These are phyloP conservation scores for Cryphonectria radicalis DNA, from an alignment of 2,329 filamentous ascomycete genomes.

Conservation along the genomic window DNA sequence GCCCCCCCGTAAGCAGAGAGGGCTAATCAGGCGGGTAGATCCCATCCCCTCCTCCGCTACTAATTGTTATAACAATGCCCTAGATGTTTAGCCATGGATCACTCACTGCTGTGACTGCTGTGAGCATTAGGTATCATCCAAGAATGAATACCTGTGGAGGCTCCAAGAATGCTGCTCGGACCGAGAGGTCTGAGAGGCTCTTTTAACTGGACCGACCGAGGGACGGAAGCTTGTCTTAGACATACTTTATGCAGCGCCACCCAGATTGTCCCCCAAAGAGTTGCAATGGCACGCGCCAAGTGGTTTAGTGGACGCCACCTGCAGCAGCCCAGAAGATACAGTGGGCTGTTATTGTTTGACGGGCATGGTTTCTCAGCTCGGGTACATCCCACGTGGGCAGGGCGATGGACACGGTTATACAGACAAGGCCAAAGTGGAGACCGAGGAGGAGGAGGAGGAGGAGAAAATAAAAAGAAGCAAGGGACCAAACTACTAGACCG, in stretches of 20 bases:
- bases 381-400: slow-evolving; percentile 13
- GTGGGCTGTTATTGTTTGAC: background rate
- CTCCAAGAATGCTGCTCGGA: background rate
- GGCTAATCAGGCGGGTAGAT: background rate
- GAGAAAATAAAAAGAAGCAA: background rate
- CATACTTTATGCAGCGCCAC: too few species aligned
- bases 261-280: background rate
- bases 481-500: background rate
- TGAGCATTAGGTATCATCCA: background rate
- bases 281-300: background rate
- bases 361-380: background rate
- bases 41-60: background rate
- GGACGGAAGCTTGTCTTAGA: background rate
- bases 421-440: background rate
- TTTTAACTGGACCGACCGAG: background rate
- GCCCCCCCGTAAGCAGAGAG: background rate
- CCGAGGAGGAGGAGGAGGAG: background rate
- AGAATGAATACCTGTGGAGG: background rate
- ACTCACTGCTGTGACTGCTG: background rate
- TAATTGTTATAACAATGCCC: background rate
- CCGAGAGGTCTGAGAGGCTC: background rate
- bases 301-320: background rate
- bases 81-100: background rate
- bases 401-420: background rate
- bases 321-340: background rate